Conservation (phyloP, 108 stramenopile genomes). For the Mediolabrus comicus region DNA sequence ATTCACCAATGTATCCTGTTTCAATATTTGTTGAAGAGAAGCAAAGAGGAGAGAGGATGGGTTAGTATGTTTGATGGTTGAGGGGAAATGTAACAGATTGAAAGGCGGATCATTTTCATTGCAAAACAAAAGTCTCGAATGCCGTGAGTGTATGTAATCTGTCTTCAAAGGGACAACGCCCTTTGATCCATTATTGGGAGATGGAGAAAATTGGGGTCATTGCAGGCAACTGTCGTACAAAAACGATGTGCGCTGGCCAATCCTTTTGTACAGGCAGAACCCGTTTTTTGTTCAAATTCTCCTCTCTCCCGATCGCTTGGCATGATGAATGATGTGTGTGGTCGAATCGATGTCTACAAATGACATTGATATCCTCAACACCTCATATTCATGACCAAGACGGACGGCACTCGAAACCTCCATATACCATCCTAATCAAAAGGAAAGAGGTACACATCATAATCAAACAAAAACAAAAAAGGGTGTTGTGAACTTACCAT, state of each 20-base stretch:
- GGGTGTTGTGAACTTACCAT: slow-evolving; percentile 78
- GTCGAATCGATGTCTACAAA: slow-evolving; percentile 12
- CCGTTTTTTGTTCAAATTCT: background rate
- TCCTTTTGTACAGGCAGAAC: background rate
- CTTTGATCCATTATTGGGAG: slow-evolving; percentile 13
- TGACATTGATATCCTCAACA: no score
- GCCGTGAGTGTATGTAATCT: slow-evolving; percentile 66
- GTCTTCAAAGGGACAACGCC: slow-evolving; percentile 46
- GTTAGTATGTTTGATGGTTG: slow-evolving; percentile 2
- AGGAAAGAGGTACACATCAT: no score
- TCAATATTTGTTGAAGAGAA: slow-evolving; percentile 1
- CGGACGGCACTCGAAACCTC: no score
- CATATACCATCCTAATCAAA: no score
- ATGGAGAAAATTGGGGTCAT: slow-evolving; percentile 16
- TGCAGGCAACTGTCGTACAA: slow-evolving; percentile 5
- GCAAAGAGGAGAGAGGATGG: slow-evolving; percentile 3
- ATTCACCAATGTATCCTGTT: slow-evolving; percentile 99
- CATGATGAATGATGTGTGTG: background rate
- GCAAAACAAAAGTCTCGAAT: slow-evolving; percentile 12
- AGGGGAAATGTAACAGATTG: slow-evolving; percentile 32
- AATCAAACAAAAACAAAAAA: background rate
- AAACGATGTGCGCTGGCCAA: background rate
- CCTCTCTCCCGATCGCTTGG: slow-evolving; percentile 7
- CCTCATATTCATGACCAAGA: no score
- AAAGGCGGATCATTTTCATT: slow-evolving; percentile 58